A percentile compares a stretch with the other conserved stretches of the same genome.
phyloP scores from a whole-genome alignment of 345 rosid genomes.

The Hevea brasiliensis region DNA sequence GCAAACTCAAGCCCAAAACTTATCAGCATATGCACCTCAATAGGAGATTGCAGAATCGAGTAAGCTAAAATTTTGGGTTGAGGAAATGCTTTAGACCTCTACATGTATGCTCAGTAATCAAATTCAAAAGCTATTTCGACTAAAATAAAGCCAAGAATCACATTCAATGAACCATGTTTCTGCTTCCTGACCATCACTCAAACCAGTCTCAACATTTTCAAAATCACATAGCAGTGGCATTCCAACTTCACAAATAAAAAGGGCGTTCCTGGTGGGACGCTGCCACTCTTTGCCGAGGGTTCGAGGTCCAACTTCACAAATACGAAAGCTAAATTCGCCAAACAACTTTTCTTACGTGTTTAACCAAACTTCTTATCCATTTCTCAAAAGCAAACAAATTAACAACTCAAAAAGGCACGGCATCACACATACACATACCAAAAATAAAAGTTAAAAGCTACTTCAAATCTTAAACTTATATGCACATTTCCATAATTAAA shows the following conservation, averaged over 20 bases:
- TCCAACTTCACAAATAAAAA: background rate
- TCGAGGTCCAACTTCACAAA: background rate
- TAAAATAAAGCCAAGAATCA: background rate
- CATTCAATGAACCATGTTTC: background rate
- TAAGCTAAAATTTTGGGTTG: background rate
- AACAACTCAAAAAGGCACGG: background rate
- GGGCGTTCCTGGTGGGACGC: background rate
- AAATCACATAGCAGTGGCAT: background rate
- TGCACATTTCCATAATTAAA: background rate
- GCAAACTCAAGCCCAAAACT: background rate
- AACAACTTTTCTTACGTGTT: background rate
- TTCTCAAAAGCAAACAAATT: background rate
- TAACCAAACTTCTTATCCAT: background rate
- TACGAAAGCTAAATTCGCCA: background rate
- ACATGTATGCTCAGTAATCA: no score
- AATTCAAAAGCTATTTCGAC: background rate
- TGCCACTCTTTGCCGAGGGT: background rate
- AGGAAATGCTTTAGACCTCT: conserved; percentile 6
- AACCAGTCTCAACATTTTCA: background rate
- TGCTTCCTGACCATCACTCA: background rate
- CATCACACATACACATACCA: background rate
- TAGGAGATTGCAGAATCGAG: background rate
- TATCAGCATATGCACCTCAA: background rate
- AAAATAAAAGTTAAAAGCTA: background rate
- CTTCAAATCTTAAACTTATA: background rate